These are phyloP conservation scores for Neophaeococcomyces mojaviensis DNA, from an alignment of 2,329 filamentous ascomycete species.

Conservation along the genomic window DNA sequence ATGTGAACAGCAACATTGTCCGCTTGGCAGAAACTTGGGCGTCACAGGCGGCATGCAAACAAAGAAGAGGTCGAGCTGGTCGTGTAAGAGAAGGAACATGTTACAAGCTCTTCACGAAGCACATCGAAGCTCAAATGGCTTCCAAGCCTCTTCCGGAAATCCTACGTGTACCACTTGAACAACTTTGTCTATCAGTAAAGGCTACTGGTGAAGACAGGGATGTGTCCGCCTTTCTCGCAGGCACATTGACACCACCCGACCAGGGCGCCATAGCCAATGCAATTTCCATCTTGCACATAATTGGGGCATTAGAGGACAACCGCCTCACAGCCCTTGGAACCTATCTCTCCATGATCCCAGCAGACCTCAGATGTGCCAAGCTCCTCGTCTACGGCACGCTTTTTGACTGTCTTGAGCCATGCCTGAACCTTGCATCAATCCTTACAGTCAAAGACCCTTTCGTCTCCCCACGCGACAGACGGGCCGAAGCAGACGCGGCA, in stretches of 20 bases:
- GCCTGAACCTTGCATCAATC: slow-evolving; percentile 81
- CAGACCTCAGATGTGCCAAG: slow-evolving; percentile 86
- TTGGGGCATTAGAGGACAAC: slow-evolving; percentile 75
- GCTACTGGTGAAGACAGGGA: slow-evolving; percentile 67
- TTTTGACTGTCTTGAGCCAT: slow-evolving; percentile 85
- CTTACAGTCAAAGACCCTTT: slow-evolving; percentile 87
- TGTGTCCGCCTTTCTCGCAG: slow-evolving; percentile 70
- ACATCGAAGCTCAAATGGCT: slow-evolving; percentile 74
- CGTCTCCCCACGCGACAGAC: slow-evolving; percentile 70
- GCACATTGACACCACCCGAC: slow-evolving; percentile 83
- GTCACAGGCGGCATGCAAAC: slow-evolving; percentile 86
- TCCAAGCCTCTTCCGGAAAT: slow-evolving; percentile 91
- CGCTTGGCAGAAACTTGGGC: slow-evolving; percentile 93
- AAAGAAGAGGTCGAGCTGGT: slow-evolving; percentile 84
- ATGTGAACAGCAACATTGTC: slow-evolving; percentile 86
- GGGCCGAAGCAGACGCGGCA: slow-evolving; percentile 73
- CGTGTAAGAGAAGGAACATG: slow-evolving; percentile 85
- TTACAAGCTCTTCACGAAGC: slow-evolving; percentile 90
- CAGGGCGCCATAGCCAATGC: slow-evolving; percentile 79
- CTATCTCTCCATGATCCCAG: slow-evolving; percentile 90
- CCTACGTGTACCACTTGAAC: slow-evolving; percentile 82
- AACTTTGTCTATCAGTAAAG: slow-evolving; percentile 87
- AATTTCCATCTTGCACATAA: slow-evolving; percentile 66
- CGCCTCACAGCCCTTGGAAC: slow-evolving; percentile 84
- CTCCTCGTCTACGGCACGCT: slow-evolving; percentile 91